A percentile compares a stretch with the other conserved stretches of the same genome.
Evolutionary conservation across 2,329 filamentous ascomycete species (phyloP).

Genomic region (Xylariaceae sp.): DNA sequence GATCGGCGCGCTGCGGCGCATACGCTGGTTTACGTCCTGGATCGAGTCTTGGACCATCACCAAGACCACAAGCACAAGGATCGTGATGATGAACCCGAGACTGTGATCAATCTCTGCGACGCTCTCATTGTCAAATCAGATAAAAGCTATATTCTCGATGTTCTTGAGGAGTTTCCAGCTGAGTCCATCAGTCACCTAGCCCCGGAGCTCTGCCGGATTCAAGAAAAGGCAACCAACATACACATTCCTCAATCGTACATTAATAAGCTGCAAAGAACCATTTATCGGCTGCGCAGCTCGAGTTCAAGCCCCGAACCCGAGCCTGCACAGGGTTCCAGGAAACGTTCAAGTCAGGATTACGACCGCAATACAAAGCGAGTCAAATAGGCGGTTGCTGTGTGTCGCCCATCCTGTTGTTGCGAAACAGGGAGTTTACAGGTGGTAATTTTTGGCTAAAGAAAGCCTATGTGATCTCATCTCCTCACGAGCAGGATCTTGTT

Average conservation of each 20-base stretch:
- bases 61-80: constrained; percentile 35
- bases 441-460: constrained; percentile 9
- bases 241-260: constrained; percentile 39
- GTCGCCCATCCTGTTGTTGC: background rate
- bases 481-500: constrained; percentile 4
- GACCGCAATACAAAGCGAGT: constrained; percentile 35
- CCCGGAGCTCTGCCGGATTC: constrained; percentile 43
- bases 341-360: constrained; percentile 32
- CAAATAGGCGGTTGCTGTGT: constrained; percentile 24
- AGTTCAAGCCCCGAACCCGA: constrained; percentile 15
- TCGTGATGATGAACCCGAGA: background rate
- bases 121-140: constrained; percentile 17
- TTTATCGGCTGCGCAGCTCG: constrained; percentile 36
- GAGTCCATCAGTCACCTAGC: constrained; percentile 29
- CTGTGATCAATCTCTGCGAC: constrained; percentile 31
- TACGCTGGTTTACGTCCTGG: constrained; percentile 55
- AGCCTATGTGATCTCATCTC: background rate
- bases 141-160: constrained; percentile 51
- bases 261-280: constrained; percentile 39
- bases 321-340: constrained; percentile 21
- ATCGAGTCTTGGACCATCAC: constrained; percentile 50
- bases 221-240: constrained; percentile 34
- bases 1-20: constrained; percentile 54
- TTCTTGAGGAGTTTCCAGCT: constrained; percentile 42
- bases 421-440: background rate